Evolutionary conservation across 371 early-diverging fungal species (phyloP).

Genomic region (Polyrhizophydium stewartii): DNA sequence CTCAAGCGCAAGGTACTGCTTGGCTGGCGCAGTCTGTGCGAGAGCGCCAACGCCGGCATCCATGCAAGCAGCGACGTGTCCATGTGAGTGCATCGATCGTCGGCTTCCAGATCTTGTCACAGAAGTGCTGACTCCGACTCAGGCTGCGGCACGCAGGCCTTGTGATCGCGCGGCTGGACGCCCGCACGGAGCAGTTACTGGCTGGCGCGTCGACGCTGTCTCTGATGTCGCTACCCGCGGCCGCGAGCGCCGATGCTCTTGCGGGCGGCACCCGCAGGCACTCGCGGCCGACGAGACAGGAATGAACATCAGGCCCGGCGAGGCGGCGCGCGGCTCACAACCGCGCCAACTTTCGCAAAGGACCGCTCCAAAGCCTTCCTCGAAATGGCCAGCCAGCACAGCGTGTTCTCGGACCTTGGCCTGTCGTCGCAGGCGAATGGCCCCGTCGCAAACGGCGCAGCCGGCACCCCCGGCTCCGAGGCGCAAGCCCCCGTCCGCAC

Average conservation of each 20-base stretch:
- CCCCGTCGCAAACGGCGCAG: neutral
- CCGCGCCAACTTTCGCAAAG: too few relatives aligned
- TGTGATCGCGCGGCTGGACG: neutral
- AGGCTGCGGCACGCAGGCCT: neutral
- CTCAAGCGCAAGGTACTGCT: slow-evolving; percentile 1
- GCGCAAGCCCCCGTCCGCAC: too few relatives aligned
- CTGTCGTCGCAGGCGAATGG: neutral
- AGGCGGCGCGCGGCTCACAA: too few relatives aligned
- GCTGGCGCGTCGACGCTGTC: neutral
- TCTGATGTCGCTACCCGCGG: neutral
- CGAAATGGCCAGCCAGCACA: neutral
- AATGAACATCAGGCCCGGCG: too few relatives aligned
- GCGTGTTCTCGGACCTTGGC: neutral
- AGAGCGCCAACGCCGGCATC: neutral
- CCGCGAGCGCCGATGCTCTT: too few relatives aligned
- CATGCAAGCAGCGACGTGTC: neutral
- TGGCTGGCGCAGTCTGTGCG: neutral
- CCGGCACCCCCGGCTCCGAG: neutral
- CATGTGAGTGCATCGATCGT: neutral
- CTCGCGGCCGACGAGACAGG: too few relatives aligned
- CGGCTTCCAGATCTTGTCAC: too few relatives aligned
- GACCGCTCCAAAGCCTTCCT: too few relatives aligned
- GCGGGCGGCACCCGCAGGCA: too few relatives aligned
- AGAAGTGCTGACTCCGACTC: too few relatives aligned
- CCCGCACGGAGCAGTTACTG: neutral